Base-by-base conservation (phyloP, 139 green algal species). In the Tetradesmus obliquus region DNA sequence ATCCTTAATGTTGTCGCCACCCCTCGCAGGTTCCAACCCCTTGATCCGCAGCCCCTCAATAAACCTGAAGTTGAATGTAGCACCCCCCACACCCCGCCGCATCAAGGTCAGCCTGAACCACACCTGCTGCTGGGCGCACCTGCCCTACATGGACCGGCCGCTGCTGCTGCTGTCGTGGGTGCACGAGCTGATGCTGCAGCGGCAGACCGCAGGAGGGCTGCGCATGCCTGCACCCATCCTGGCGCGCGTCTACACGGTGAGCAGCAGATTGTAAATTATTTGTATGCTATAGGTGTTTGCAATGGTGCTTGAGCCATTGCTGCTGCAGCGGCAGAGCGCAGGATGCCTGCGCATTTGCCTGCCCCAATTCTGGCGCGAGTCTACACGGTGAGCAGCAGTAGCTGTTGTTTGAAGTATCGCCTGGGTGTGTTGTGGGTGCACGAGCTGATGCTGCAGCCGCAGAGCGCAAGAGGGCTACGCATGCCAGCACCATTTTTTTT, bases 141-240 rank as follows among this genome's bases (percentile, higher is more conserved):
- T 92, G 87, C 81, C 87, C 4, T 85, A 84, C 57, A 91, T 93
- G 88, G 74, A 91, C 62, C 45, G 79, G 22, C 88, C 82, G 20
- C 22, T 82, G 62, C 79, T 93, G 71, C 82, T 94, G 90, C 87
- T 93, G 90, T 15, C 90, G 6, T 94, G 92, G 92, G 20, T 94
- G 87, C 90, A 93, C 51, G 82, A 94, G 81, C 57, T 91, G 53
- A 85, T 91, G 55, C 55, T 86, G 24, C 76, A 79, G 24, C 88
- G 88, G 57, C 76, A 80, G 55, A 19, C 15, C 55, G 88, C 88
- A 24, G 93, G 93, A 10, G 93, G 93, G 13, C 89, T 95, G 55
- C 55, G 55, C 53, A 91, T 92, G 55, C 81, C 90, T 20, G 81
- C 93, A 53, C 93, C 93, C 7, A 92, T 95, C 84, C 69, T 94